A percentile compares a stretch with the other conserved stretches of the same genome.
These are phyloP conservation scores for Boletus sp. DNA, from an alignment of 768 basidiomycete genomes.

Conservation along the genomic window DNA sequence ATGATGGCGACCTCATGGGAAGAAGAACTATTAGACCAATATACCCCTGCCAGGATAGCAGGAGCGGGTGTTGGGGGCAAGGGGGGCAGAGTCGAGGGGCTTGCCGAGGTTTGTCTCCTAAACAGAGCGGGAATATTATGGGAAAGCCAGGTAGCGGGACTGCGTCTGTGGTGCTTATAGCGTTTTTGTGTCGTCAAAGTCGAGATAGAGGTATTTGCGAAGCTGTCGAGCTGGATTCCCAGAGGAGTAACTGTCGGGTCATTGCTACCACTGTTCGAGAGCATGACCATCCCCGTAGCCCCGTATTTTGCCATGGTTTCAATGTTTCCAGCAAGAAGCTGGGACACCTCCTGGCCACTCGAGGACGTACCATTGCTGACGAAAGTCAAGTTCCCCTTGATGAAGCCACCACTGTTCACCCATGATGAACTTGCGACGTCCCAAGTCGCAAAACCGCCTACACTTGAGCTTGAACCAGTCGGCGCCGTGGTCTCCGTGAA, in stretches of 20 bases:
- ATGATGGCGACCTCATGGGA: constrained; percentile 68
- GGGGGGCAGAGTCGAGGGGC: constrained; percentile 53
- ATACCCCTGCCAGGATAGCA: constrained; percentile 80
- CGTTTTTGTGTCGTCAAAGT: constrained; percentile 38
- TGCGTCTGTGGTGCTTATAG: constrained; percentile 36
- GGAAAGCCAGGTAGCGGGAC: constrained; percentile 48
- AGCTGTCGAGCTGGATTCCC: constrained; percentile 50
- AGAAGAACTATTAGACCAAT: constrained; percentile 82
- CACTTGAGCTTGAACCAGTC: constrained; percentile 35
- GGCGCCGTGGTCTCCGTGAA: constrained; percentile 54
- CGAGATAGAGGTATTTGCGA: constrained; percentile 33
- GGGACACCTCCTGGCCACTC: constrained; percentile 38
- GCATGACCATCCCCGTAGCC: constrained; percentile 75
- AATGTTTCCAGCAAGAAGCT: constrained; percentile 72
- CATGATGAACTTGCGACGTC: constrained; percentile 58
- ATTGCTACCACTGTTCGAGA: constrained; percentile 60
- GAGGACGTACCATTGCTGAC: constrained; percentile 62
- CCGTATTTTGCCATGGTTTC: constrained; percentile 58
- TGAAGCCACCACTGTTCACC: constrained; percentile 73
- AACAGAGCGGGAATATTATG: constrained; percentile 43
- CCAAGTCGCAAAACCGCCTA: constrained; percentile 76
- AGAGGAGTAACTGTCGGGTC: constrained; percentile 64
- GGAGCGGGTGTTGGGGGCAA: constrained; percentile 62
- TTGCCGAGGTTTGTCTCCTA: constrained; percentile 50
- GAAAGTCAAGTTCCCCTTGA: constrained; percentile 69